Evolutionary conservation across 345 rosid genomes (phyloP).

Genomic region (Arabis alpina): DNA sequence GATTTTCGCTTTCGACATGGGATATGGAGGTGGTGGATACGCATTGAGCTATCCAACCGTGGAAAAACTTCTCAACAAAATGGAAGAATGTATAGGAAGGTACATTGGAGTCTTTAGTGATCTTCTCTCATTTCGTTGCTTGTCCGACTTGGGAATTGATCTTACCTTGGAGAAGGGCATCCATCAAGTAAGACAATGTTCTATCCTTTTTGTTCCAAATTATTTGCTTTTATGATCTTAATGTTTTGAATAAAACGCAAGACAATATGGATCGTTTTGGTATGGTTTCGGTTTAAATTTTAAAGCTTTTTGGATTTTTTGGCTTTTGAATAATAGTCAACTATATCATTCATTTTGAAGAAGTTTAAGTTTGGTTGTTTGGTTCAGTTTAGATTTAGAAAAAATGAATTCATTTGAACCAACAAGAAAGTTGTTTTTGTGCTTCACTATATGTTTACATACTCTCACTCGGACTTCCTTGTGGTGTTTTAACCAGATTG

Average conservation of each 20-base stretch:
- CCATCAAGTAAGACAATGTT: conserved; percentile 56
- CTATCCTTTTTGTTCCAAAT: too few species aligned
- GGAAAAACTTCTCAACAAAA: conserved; percentile 44
- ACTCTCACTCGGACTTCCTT: not conserved
- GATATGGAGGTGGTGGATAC: conserved; percentile 74
- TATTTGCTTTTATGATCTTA: too few species aligned
- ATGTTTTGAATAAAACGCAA: too few species aligned
- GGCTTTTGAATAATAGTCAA: too few species aligned
- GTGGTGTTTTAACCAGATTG: conserved; percentile 49
- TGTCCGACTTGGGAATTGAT: conserved; percentile 62
- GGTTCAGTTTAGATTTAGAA: too few species aligned
- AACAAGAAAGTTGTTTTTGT: conserved; percentile 4
- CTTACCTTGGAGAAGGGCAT: conserved; percentile 59
- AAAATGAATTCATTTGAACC: too few species aligned
- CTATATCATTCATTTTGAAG: too few species aligned
- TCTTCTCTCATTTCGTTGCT: conserved; percentile 49
- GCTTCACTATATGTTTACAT: not conserved
- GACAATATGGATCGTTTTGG: too few species aligned
- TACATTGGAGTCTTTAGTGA: conserved; percentile 55
- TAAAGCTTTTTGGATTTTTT: too few species aligned
- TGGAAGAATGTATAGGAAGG: conserved; percentile 63
- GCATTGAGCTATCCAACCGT: conserved; percentile 66
- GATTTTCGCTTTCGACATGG: conserved; percentile 65
- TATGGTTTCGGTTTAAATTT: too few species aligned
- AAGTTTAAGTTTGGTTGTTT: too few species aligned